A percentile compares a stretch with the other conserved stretches of the same genome.
phyloP scores from a whole-genome alignment of 2,329 filamentous ascomycete species.

The Exophiala oligosperma region DNA sequence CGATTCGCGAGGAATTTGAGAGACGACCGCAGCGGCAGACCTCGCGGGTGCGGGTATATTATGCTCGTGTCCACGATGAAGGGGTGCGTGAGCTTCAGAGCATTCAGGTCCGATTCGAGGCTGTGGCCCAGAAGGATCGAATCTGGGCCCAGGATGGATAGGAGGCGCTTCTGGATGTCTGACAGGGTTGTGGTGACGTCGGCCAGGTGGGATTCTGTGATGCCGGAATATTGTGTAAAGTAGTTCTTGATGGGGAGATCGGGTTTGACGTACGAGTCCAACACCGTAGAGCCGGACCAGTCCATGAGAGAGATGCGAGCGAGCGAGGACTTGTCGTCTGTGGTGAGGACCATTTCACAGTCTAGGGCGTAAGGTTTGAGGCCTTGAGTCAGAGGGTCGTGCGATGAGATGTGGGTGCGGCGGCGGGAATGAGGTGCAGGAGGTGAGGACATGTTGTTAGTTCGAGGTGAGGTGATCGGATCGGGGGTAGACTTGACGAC shows the following conservation, averaged over 20 bases:
- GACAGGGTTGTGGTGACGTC: conserved; percentile 77
- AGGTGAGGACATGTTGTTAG: background rate
- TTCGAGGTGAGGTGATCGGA: conserved; percentile 42
- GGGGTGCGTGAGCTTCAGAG: conserved; percentile 82
- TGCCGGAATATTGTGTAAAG: conserved; percentile 86
- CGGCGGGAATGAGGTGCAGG: background rate
- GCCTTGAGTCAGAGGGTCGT: conserved; percentile 66
- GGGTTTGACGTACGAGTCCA: conserved; percentile 93
- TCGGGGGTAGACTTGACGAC: conserved; percentile 53
- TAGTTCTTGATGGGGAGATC: conserved; percentile 87
- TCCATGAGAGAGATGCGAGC: conserved; percentile 83
- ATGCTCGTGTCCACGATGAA: conserved; percentile 92
- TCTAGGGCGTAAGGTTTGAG: conserved; percentile 79
- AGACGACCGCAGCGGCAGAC: conserved; percentile 71
- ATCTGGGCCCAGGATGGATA: conserved; percentile 62
- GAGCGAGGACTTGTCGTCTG: conserved; percentile 74
- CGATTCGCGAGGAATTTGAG: conserved; percentile 6
- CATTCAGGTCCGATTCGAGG: conserved; percentile 63
- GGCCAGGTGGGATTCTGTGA: conserved; percentile 80
- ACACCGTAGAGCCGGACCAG: conserved; percentile 76
- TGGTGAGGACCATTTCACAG: conserved; percentile 96
- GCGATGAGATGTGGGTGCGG: background rate
- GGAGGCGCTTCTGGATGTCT: conserved; percentile 78
- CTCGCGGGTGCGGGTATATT: conserved; percentile 85
- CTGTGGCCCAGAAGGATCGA: conserved; percentile 50